Conservation (phyloP, 192 early-diverging fungal species). For the Backusella westeae region DNA sequence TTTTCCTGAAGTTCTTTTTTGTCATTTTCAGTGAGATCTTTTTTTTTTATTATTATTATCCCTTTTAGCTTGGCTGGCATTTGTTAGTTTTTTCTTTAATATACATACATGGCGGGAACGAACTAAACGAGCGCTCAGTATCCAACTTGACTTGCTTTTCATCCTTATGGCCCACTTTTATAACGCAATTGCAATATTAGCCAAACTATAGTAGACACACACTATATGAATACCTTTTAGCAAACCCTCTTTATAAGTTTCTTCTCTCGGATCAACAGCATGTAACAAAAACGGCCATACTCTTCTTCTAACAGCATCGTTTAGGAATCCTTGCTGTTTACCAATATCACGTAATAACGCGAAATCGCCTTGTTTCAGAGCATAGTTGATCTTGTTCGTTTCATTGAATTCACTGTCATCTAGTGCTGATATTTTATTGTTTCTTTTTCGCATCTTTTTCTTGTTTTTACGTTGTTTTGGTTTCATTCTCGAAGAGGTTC, state of each 20-base stretch:
- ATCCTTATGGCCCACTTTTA: conserved; percentile 40
- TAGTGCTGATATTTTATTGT: conserved; percentile 11
- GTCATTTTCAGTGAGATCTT: conserved; percentile 18
- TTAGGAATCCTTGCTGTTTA: conserved; percentile 38
- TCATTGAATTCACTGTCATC: conserved; percentile 33
- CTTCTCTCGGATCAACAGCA: conserved; percentile 18
- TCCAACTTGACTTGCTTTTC: conserved; percentile 49
- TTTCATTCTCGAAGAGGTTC: not conserved
- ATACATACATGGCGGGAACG: conserved; percentile 36
- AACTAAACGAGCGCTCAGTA: conserved; percentile 44
- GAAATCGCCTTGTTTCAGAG: conserved; percentile 29
- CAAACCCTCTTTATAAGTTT: not conserved
- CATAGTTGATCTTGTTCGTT: conserved; percentile 42
- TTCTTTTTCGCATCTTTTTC: conserved; percentile 5
- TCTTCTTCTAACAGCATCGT: conserved; percentile 43
- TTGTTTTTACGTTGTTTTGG: conserved; percentile 8
- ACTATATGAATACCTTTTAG: not conserved
- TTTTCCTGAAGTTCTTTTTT: conserved; percentile 46
- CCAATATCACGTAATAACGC: conserved; percentile 21
- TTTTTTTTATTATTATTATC: not conserved
- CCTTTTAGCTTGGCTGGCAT: not conserved
- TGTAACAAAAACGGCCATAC: conserved; percentile 50
- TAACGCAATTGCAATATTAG: not conserved
- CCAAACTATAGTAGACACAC: not conserved
- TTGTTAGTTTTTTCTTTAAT: not conserved